Evolutionary conservation across 2,329 filamentous ascomycete genomes (phyloP).

Genomic region (Sarocladiaceae sp.): DNA sequence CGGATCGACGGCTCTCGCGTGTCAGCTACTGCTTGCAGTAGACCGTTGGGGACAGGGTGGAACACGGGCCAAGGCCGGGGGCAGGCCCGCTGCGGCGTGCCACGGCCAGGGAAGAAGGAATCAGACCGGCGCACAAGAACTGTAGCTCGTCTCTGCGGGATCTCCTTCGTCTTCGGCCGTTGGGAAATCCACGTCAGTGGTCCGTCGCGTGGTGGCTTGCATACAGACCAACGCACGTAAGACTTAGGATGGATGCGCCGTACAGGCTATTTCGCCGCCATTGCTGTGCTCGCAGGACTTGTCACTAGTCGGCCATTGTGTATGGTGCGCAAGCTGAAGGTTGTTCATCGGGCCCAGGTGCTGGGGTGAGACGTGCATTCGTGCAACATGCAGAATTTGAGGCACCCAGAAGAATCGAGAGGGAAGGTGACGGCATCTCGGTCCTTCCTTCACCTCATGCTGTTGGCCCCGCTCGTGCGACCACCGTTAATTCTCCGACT

Average conservation of each 20-base stretch:
- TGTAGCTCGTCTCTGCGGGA: constrained; percentile 3
- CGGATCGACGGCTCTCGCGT: constrained; percentile 4
- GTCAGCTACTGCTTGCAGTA: not conserved
- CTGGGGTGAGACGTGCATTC: not conserved
- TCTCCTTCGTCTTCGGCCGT: not conserved
- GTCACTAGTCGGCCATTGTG: not conserved
- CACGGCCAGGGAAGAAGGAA: not conserved
- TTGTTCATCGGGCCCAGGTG: not conserved
- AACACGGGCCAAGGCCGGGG: not conserved
- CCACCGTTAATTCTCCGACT: not conserved
- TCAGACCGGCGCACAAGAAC: not conserved
- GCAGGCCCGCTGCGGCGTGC: not conserved
- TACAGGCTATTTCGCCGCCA: constrained; percentile 1
- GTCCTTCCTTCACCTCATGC: not conserved
- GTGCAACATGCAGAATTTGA: not conserved
- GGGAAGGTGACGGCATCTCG: not conserved
- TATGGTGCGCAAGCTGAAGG: not conserved
- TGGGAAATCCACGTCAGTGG: not conserved
- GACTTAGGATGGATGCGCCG: constrained; percentile 2
- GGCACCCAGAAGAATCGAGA: not conserved
- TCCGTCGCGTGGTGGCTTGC: constrained; percentile 8
- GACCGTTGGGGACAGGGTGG: not conserved
- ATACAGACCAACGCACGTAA: constrained; percentile 4
- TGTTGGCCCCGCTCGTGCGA: not conserved
- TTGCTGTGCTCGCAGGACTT: not conserved